Base-by-base conservation (phyloP, 1,284 basidiomycete species). In the Puccinia hordei region DNA sequence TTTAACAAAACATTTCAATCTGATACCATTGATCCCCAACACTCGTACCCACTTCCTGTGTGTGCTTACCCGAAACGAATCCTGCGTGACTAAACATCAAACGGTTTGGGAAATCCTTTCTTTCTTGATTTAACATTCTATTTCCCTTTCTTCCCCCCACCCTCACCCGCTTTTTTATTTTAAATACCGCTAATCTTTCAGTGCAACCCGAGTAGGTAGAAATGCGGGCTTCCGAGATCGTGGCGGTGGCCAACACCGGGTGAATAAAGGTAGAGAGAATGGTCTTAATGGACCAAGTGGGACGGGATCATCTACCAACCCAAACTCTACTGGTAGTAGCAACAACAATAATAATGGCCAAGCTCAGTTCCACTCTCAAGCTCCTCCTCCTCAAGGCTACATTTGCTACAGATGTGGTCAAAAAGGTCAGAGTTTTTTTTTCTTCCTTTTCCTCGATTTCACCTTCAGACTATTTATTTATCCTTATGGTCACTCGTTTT, bases 401-500 rank as follows among this genome's bases (percentile, higher is more conserved):
- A 95, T 99, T n/a, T 99, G 97, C 86, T 98, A 98, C 86, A 91
- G 97, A 55, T 99, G 97, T 87, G 95, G 95, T 59, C 92, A 97
- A 87, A 97, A 98, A 90, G 95, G 94, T 94, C 84, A 81, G 90
- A 84, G 30, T 51, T 24, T 24, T 80, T 19, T 41, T 27, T 35
- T 17, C 24, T 17, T 19, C 66, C 5, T 22, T 68, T 10, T 6
- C 27, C 38, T 4, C 38, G 22, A 46, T 35, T 49, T 0, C 19
- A 24, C 24, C 13, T 15, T 27, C 79, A 30, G 66, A 49, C 27
- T 49, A 17, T 22, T 41, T 19, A 9, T 1, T 12, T 49, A 13
- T 44, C 33, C 41, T 22, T 68, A 49, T 13, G 2, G 12, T 59
- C 30, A 24, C 3, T 59, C 57, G 8, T 59, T n/a, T 24, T 4